A percentile compares a stretch with the other conserved stretches of the same genome.
Evolutionary conservation across 1,139 yeast genomes (phyloP).

Genomic region (Eremothecium sinecaudum): DNA sequence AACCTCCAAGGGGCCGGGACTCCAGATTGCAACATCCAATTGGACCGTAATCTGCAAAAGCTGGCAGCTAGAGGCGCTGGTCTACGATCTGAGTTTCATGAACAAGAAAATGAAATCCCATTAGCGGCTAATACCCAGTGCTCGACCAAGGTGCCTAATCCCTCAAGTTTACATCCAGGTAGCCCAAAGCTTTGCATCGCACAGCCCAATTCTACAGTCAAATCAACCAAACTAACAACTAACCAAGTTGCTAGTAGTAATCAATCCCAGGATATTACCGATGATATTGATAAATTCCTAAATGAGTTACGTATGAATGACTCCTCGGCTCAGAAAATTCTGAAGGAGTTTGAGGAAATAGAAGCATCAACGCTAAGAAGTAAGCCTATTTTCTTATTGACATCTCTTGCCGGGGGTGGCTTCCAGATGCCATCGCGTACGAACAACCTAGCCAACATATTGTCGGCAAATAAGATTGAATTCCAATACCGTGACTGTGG

Average conservation of each 20-base stretch:
- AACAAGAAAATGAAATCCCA: no score
- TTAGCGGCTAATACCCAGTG: no score
- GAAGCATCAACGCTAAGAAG: constrained; percentile 23
- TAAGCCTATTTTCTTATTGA: constrained; percentile 63
- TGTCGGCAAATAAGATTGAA: constrained; percentile 62
- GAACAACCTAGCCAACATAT: constrained; percentile 63
- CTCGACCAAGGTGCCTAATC: no score
- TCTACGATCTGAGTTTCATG: no score
- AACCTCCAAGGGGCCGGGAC: no score
- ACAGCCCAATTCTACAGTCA: not conserved
- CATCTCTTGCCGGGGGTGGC: constrained; percentile 84
- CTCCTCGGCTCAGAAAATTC: constrained; percentile 2
- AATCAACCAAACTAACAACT: no score
- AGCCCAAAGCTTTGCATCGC: not conserved
- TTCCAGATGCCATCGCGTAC: constrained; percentile 78
- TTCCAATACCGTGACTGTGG: constrained; percentile 68
- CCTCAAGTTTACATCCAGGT: no score
- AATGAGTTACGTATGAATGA: constrained; percentile 19
- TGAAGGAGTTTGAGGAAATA: constrained; percentile 19
- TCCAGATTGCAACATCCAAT: no score
- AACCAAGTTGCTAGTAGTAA: no score
- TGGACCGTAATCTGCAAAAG: no score
- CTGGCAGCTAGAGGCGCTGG: no score
- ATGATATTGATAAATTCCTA: constrained; percentile 23
- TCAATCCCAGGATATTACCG: constrained; percentile 11